These are phyloP conservation scores for Kregervanrija pseudodelftensis DNA, from an alignment of 805 yeast genomes.

Conservation along the genomic window DNA sequence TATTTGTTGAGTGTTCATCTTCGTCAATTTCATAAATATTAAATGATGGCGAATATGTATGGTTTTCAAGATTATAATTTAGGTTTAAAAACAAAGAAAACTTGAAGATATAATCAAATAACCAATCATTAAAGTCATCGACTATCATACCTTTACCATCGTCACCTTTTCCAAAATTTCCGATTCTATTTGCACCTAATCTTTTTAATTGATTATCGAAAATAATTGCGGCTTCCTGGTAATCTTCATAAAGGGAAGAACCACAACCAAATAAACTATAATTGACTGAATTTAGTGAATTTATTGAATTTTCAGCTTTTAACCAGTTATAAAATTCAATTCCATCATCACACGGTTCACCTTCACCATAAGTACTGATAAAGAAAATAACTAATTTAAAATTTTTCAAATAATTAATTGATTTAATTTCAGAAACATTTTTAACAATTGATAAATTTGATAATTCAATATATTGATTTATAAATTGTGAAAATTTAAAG, in stretches of 20 bases:
- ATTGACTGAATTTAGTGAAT: constrained; percentile 34
- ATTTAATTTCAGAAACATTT: not conserved
- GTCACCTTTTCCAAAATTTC: constrained; percentile 77
- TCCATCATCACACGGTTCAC: constrained; percentile 93
- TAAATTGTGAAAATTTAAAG: constrained; percentile 3
- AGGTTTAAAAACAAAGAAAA: constrained; percentile 32
- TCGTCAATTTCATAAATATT: constrained; percentile 34
- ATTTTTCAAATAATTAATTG: not conserved
- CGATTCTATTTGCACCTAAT: constrained; percentile 58
- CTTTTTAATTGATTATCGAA: constrained; percentile 40
- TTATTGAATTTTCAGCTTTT: constrained; percentile 15
- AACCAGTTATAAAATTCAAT: constrained; percentile 52
- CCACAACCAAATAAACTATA: constrained; percentile 85
- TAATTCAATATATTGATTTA: constrained; percentile 15
- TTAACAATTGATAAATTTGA: constrained; percentile 15
- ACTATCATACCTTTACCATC: constrained; percentile 87
- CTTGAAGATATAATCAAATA: constrained; percentile 65
- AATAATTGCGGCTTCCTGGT: constrained; percentile 69
- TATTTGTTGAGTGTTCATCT: constrained; percentile 16
- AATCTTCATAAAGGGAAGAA: constrained; percentile 83
- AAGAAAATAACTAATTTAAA: constrained; percentile 39
- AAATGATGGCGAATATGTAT: constrained; percentile 46
- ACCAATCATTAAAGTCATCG: constrained; percentile 88
- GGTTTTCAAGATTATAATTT: not conserved
- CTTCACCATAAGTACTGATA: constrained; percentile 92